These are phyloP conservation scores for Typha latifolia DNA, from an alignment of 176 grass and related monocot genomes.

Conservation along the genomic window DNA sequence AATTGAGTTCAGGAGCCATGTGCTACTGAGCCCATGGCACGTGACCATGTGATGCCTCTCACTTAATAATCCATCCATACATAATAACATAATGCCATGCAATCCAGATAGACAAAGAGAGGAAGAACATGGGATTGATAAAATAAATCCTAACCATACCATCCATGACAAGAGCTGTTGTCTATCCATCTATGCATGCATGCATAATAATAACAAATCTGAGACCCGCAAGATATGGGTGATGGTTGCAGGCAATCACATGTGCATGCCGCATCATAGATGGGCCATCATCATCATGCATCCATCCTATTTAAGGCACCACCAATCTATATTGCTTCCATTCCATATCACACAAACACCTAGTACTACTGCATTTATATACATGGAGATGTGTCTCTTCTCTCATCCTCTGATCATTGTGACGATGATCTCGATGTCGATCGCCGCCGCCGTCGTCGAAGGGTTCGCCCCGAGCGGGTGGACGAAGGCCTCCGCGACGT, in stretches of 20 bases:
- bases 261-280: neutral
- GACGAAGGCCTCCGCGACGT: constrained; percentile 20
- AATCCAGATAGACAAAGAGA: neutral
- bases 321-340: too few relatives aligned
- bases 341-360: neutral
- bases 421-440: neutral
- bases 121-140: neutral
- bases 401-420: neutral
- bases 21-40: neutral
- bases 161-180: neutral
- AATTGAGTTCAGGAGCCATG: neutral
- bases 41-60: constrained; percentile 14
- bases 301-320: neutral
- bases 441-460: neutral
- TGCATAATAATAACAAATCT: neutral
- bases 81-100: neutral
- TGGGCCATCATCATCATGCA: neutral
- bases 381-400: neutral
- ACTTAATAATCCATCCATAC: constrained; percentile 4
- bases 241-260: neutral
- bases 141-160: neutral
- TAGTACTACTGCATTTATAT: neutral
- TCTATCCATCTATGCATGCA: neutral
- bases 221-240: neutral
- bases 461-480: neutral